phyloP scores from a whole-genome alignment of 2,329 filamentous ascomycete species.

The Penicillium sp. region DNA sequence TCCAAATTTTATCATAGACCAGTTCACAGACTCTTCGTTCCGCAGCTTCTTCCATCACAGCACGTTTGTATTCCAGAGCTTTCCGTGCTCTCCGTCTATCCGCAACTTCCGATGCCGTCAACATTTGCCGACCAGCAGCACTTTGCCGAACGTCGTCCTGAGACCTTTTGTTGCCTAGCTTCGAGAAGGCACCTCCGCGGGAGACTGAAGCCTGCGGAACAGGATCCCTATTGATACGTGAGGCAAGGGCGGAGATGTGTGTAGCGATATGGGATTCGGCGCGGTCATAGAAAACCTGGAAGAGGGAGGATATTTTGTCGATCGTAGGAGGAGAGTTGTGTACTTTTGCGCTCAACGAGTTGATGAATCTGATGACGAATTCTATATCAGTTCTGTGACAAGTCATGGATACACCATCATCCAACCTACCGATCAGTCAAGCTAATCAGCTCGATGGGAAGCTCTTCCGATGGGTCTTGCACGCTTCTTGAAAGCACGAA shows the following conservation, averaged over 20 bases:
- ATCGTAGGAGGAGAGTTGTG: conserved; percentile 80
- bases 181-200: conserved; percentile 56
- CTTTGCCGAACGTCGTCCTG: conserved; percentile 31
- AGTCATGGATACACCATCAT: not conserved
- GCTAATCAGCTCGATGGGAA: conserved; percentile 91
- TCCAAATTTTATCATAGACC: conserved; percentile 85
- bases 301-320: conserved; percentile 78
- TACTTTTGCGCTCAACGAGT: conserved; percentile 82
- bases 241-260: conserved; percentile 78
- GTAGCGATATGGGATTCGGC: conserved; percentile 81
- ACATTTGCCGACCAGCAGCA: conserved; percentile 74
- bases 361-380: conserved; percentile 70
- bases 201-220: conserved; percentile 59
- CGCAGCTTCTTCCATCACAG: conserved; percentile 83
- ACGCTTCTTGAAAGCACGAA: conserved; percentile 37
- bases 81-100: conserved; percentile 76
- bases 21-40: conserved; percentile 83
- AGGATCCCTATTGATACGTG: conserved; percentile 68
- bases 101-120: conserved; percentile 81
- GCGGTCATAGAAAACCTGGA: conserved; percentile 88
- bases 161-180: conserved; percentile 48
- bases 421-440: conserved; percentile 74
- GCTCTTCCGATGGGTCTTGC: conserved; percentile 75
- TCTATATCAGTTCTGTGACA: not conserved
- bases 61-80: conserved; percentile 73